Evolutionary conservation across 495 filamentous ascomycete species (phyloP).

Genomic region (Tuber indicum): DNA sequence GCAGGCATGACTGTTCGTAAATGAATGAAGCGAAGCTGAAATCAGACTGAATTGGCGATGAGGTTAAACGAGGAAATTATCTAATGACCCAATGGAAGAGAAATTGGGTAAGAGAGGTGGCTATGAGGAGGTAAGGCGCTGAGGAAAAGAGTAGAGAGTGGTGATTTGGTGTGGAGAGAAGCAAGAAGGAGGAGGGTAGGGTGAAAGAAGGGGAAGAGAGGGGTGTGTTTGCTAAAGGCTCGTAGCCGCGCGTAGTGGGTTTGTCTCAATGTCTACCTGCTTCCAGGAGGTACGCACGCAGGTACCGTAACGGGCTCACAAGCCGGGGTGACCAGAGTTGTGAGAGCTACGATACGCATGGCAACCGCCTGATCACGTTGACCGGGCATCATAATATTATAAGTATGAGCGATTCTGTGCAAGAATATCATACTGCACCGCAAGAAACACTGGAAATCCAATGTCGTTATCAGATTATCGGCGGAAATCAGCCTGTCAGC

Average conservation of each 20-base stretch:
- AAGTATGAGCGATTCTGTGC: not conserved
- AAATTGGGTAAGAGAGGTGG: slow-evolving; percentile 2
- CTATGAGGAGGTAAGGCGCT: not conserved
- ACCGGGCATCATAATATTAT: not conserved
- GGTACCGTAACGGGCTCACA: not conserved
- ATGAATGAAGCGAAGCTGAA: not conserved
- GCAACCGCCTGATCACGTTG: not conserved
- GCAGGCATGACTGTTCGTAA: not conserved
- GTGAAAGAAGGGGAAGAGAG: slow-evolving; percentile 6
- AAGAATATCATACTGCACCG: not conserved
- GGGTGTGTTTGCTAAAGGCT: not conserved
- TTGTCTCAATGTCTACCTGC: not conserved
- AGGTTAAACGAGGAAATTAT: not conserved
- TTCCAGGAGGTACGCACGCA: not conserved
- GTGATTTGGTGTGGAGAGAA: not conserved
- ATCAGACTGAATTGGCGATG: not conserved
- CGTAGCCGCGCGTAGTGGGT: not conserved
- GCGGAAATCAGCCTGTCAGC: too few relatives aligned
- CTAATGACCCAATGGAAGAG: not conserved
- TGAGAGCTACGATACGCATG: not conserved
- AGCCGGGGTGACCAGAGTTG: not conserved
- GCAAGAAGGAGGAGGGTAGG: not conserved
- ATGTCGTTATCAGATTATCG: too few relatives aligned
- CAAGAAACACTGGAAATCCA: too few relatives aligned
- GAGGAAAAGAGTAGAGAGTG: not conserved